Conservation (phyloP, 2,329 filamentous ascomycete species). For the Trichoderma oligosporum region DNA sequence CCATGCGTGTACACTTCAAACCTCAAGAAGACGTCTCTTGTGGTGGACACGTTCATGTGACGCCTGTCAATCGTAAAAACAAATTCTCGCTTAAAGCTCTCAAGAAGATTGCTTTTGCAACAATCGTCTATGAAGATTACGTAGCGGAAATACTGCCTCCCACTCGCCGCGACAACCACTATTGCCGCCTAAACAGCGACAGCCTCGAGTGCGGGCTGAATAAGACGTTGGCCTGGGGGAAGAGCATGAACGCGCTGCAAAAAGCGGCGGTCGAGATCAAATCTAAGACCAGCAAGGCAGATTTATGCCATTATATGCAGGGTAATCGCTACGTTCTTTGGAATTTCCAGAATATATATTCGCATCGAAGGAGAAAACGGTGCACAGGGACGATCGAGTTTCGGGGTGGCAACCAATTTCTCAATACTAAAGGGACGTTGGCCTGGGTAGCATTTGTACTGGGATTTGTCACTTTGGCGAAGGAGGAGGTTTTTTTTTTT, state of each 20-base stretch:
- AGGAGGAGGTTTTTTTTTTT: constrained; percentile 31
- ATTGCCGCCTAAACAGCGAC: constrained; percentile 34
- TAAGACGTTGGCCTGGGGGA: constrained; percentile 30
- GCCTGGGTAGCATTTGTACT: constrained; percentile 40
- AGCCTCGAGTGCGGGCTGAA: constrained; percentile 32
- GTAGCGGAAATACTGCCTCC: constrained; percentile 32
- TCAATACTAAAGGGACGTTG: constrained; percentile 36
- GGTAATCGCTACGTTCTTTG: constrained; percentile 39
- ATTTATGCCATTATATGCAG: constrained; percentile 39
- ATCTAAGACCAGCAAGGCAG: constrained; percentile 27
- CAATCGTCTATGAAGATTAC: constrained; percentile 35
- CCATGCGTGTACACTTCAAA: constrained; percentile 40
- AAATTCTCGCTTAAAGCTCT: constrained; percentile 36
- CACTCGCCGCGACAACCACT: constrained; percentile 35
- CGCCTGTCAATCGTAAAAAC: constrained; percentile 33
- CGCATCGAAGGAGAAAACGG: constrained; percentile 35
- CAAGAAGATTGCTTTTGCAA: constrained; percentile 38
- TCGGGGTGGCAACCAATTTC: constrained; percentile 39
- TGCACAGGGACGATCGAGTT: constrained; percentile 40
- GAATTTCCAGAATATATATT: constrained; percentile 41
- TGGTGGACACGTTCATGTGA: constrained; percentile 41
- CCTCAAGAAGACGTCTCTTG: constrained; percentile 35
- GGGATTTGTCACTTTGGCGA: constrained; percentile 37
- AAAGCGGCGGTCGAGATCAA: constrained; percentile 32
- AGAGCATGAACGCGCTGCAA: constrained; percentile 26